Evolutionary conservation across 1,139 yeast species (phyloP).

Genomic region (Nematodospora anomalae): DNA sequence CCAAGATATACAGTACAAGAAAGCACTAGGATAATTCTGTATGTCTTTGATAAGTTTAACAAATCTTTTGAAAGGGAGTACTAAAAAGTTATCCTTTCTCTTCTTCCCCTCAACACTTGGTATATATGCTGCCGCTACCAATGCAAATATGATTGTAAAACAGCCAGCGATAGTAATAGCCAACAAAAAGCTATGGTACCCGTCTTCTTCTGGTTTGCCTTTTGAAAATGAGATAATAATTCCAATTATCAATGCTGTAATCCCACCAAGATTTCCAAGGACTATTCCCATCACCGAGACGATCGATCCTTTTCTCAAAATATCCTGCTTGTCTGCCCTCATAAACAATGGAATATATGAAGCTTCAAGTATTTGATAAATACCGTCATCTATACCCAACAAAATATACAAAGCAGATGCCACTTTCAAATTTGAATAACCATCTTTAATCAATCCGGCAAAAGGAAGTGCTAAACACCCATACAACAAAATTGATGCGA

Average conservation of each 20-base stretch:
- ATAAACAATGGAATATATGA: slow-evolving; percentile 46
- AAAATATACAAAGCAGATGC: slow-evolving; percentile 35
- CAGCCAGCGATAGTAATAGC: slow-evolving; percentile 46
- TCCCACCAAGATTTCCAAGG: slow-evolving; percentile 41
- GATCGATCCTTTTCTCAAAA: slow-evolving; percentile 34
- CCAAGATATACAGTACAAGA: slow-evolving; percentile 41
- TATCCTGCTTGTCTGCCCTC: slow-evolving; percentile 29
- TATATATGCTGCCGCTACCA: slow-evolving; percentile 28
- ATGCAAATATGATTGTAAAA: slow-evolving; percentile 30
- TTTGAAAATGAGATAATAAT: slow-evolving; percentile 36
- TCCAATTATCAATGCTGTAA: slow-evolving; percentile 40
- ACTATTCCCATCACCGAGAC: slow-evolving; percentile 44
- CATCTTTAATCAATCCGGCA: slow-evolving; percentile 29
- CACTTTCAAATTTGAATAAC: slow-evolving; percentile 19
- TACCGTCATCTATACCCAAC: slow-evolving; percentile 29
- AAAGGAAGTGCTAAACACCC: slow-evolving; percentile 42
- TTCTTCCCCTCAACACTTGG: slow-evolving; percentile 34
- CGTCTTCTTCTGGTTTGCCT: slow-evolving; percentile 28
- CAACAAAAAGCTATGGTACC: slow-evolving; percentile 36
- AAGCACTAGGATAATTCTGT: slow-evolving; percentile 37
- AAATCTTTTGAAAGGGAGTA: slow-evolving; percentile 29
- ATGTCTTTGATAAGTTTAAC: slow-evolving; percentile 26
- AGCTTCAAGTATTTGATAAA: slow-evolving; percentile 43
- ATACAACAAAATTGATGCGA: slow-evolving; percentile 31
- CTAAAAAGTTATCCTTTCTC: slow-evolving; percentile 26